Evolutionary conservation across 208 protist genomes (phyloP), one percentile per base, ranked within the genome.

Genomic region (Acanthamoeba castellanii): DNA sequence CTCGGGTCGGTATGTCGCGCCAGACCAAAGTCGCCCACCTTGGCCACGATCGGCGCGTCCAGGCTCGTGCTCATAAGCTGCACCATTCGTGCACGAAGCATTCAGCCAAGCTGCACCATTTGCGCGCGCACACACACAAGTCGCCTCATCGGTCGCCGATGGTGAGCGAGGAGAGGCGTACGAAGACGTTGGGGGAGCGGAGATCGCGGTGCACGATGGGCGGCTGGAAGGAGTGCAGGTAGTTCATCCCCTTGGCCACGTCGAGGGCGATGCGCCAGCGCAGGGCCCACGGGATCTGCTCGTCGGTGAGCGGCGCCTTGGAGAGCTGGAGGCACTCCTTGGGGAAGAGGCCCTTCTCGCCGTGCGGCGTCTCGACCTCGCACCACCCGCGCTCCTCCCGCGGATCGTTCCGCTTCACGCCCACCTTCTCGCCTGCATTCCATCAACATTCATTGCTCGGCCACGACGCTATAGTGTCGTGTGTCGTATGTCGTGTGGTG

Each of bases 131-230:
- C 37, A 37, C 37, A 37, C 59, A 18, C 4, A 6, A 7, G 59
- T 2, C 5, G 25, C 14, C 59, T 55, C 50, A 18, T 55, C 50
- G 9, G 16, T 1, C 0, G 50, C 13, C 9, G 5, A 13, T 9
- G 22, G 50, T 11, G 87, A n/a, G 5, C 92, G 16, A 9, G 90
- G 14, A 1, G 13, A n/a, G 20, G 20, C 85, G 55, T 30, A 96
- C 72, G 37, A 96, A 96, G 72, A 96, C 89, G 47, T 96, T 96
- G 45, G 95, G 95, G 2, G 61, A 88, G 59, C 94, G 85, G 50
- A 96, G 61, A 88, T 96, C 95, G 68, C 95, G 57, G 85, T 96
- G 95, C 27, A 96, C 89, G 61, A 96, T 96, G 11, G 95, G 95
- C 14, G 93, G 93, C 66, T 34, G 42, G 85, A 70, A 72, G 30